Evolutionary conservation across 2,329 filamentous ascomycete species (phyloP), one percentile per base, ranked within the genome.

Genomic region (Tolypocladium amazonense): DNA sequence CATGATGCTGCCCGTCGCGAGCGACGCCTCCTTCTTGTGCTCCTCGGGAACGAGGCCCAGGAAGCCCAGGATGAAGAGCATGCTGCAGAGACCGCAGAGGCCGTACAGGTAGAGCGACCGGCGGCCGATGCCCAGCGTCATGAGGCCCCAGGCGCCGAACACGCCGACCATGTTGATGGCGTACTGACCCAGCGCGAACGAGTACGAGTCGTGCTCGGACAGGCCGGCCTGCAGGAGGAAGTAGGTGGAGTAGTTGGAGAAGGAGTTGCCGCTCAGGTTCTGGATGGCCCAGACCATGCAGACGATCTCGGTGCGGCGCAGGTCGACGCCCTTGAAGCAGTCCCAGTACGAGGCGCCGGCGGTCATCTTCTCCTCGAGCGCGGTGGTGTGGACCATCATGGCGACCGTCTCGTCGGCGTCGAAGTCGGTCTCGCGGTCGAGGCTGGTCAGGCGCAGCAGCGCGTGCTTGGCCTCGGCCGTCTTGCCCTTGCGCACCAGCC

Each of bases 381-480:
- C 88, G 0, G 89, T 92, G 0, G 91, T 96, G 70, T 95, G 90
- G 1, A 91, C 85, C 89, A 96, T 96, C 90, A 96, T 95, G 67
- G 89, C 87, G 56, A 96, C 80, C 0, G 90, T 94, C 74, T 94
- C 90, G 63, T 95, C 88, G 14, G 88, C 83, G 67, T 95, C 84
- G 66, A 94, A 92, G 62, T 88, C 82, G 0, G 84, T 87, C 62
- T 90, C 86, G 58, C 78, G 77, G 63, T 85, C 76, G 18, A 79
- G 66, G 66, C 81, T 87, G 6, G 87, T 89, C 25, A 90, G 76
- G 4, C 87, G 84, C 56, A 87, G 76, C 25, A 90, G 79, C 1
- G 87, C 77, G 55, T 77, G 75, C 74, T 89, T 89, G 37, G 88
- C 88, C 20, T 89, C 85, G 11, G 85, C 82, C 45, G 84, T 74